Conservation (phyloP, 2,329 filamentous ascomycete species). For the Ophioceras dolichostomum region DNA sequence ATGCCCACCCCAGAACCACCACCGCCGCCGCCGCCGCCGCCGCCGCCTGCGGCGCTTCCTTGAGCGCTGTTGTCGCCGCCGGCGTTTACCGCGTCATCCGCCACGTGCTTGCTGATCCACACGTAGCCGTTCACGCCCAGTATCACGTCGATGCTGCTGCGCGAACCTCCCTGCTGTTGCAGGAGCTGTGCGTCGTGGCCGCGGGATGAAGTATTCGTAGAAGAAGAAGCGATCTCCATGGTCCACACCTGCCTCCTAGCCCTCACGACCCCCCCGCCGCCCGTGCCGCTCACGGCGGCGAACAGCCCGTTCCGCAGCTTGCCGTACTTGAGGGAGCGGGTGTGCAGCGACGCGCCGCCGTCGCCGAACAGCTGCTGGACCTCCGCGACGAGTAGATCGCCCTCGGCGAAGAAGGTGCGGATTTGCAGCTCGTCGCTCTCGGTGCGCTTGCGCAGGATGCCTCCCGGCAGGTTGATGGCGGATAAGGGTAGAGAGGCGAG, state of each 20-base stretch:
- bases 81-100: constrained; percentile 34
- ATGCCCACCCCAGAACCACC: constrained; percentile 40
- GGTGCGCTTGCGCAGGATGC: constrained; percentile 80
- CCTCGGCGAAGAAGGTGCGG: constrained; percentile 91
- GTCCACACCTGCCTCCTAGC: constrained; percentile 82
- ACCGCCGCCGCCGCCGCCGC: constrained; percentile 32
- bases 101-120: constrained; percentile 80
- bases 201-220: constrained; percentile 24
- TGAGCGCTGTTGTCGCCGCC: constrained; percentile 12
- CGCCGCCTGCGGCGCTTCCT: constrained; percentile 33
- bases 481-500: constrained; percentile 76
- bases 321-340: constrained; percentile 81
- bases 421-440: constrained; percentile 97
- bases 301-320: constrained; percentile 93
- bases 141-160: constrained; percentile 63
- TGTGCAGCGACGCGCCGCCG: constrained; percentile 79
- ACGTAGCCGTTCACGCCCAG: constrained; percentile 95
- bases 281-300: constrained; percentile 66
- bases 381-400: constrained; percentile 86
- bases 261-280: constrained; percentile 76
- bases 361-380: constrained; percentile 83
- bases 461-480: constrained; percentile 88
- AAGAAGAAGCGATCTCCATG: constrained; percentile 36
- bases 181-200: constrained; percentile 14
- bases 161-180: constrained; percentile 25